A percentile compares a stretch with the other conserved stretches of the same genome.
Evolutionary conservation across 148 eudicot genomes (phyloP).

Genomic region (Chenopodium album): DNA sequence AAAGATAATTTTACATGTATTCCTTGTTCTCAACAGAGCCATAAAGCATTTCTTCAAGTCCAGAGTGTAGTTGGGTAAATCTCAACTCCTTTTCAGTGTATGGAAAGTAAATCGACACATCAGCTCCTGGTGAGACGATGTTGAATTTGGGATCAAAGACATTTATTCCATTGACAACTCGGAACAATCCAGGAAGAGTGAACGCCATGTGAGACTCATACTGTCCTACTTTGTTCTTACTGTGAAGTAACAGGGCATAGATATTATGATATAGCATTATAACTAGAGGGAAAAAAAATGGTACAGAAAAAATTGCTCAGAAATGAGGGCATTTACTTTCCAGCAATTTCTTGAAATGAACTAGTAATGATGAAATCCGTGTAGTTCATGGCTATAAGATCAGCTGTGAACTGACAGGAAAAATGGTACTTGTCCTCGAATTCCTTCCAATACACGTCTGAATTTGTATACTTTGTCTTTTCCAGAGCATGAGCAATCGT

Average conservation of each 20-base stretch:
- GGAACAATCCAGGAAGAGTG: conserved; percentile 91
- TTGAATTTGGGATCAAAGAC: conserved; percentile 97
- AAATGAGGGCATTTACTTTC: conserved; percentile 51
- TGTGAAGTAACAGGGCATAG: conserved; percentile 19
- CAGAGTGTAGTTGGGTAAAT: conserved; percentile 74
- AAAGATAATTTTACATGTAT: conserved; percentile 55
- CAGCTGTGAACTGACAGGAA: conserved; percentile 93
- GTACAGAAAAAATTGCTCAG: neutral
- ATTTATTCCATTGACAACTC: conserved; percentile 91
- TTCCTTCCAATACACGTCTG: conserved; percentile 82
- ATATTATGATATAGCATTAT: no score
- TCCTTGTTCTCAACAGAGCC: conserved; percentile 74
- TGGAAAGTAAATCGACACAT: conserved; percentile 76
- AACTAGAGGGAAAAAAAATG: neutral
- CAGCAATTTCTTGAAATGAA: conserved; percentile 99
- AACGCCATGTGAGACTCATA: conserved; percentile 89
- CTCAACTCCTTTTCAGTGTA: conserved; percentile 69
- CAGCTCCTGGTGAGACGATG: conserved; percentile 96
- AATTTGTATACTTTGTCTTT: conserved; percentile 92
- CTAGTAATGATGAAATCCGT: conserved; percentile 97
- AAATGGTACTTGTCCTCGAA: conserved; percentile 95
- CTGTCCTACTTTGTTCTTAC: conserved; percentile 96
- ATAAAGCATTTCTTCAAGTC: conserved; percentile 78
- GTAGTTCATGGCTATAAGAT: conserved; percentile 90
- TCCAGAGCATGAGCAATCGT: conserved; percentile 97